phyloP scores from a whole-genome alignment of 768 basidiomycete genomes.

The Collybia nuda region DNA sequence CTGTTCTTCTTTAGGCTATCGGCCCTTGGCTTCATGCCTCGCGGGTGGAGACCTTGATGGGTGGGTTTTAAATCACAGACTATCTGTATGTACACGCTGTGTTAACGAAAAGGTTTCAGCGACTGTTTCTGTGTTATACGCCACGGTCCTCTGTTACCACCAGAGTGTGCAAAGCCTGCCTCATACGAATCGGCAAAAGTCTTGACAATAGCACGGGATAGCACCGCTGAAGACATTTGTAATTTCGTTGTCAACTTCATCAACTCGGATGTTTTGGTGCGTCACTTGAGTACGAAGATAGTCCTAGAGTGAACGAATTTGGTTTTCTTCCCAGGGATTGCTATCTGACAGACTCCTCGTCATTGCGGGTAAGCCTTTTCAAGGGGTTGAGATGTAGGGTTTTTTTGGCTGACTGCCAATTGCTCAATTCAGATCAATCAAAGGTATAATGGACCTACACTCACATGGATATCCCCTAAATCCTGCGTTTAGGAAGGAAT shows the following conservation, averaged over 20 bases:
- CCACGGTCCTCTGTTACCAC: conserved; percentile 54
- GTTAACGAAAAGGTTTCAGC: conserved; percentile 28
- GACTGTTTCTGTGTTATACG: conserved; percentile 65
- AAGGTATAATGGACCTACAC: conserved; percentile 36
- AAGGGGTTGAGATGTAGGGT: not conserved
- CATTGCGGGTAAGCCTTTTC: conserved; percentile 65
- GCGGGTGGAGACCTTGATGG: conserved; percentile 83
- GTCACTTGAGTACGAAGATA: conserved; percentile 11
- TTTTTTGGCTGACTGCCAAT: too few relatives aligned
- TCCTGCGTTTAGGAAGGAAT: conserved; percentile 53
- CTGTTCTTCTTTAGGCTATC: conserved; percentile 41
- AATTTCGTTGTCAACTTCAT: conserved; percentile 85
- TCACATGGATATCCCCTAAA: not conserved
- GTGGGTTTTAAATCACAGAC: conserved; percentile 37
- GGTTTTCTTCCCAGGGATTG: conserved; percentile 50
- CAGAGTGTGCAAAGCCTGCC: conserved; percentile 48
- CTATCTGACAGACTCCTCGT: conserved; percentile 68
- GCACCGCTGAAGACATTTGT: conserved; percentile 69
- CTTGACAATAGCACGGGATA: conserved; percentile 42
- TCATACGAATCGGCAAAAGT: conserved; percentile 42
- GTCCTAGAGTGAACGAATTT: not conserved
- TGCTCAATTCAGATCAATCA: conserved; percentile 58
- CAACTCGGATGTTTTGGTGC: conserved; percentile 76
- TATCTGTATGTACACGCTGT: not conserved
- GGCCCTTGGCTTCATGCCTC: conserved; percentile 68